phyloP scores from a whole-genome alignment of 805 yeast genomes.

The Ogataea nonfermentans region DNA sequence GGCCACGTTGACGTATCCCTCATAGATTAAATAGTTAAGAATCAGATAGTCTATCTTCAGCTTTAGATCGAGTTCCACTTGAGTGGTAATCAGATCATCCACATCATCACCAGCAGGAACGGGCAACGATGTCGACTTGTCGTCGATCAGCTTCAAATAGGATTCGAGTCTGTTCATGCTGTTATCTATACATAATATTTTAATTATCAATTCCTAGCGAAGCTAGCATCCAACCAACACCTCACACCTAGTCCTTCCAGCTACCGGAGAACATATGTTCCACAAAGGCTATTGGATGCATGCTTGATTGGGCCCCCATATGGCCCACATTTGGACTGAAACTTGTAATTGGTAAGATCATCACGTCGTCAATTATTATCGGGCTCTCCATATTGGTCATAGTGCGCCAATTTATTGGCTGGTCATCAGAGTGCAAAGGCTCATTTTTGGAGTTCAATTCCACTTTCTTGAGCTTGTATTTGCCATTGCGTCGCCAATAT shows the following conservation, averaged over 20 bases:
- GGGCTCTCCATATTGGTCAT: conserved; percentile 61
- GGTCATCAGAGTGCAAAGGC: conserved; percentile 25
- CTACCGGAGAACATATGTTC: conserved; percentile 63
- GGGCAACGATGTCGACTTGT: neutral
- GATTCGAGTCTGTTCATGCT: conserved; percentile 5
- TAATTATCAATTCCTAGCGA: neutral
- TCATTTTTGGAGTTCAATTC: conserved; percentile 24
- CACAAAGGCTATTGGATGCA: conserved; percentile 53
- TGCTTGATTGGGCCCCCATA: conserved; percentile 53
- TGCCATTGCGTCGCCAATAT: conserved; percentile 25
- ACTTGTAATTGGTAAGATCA: conserved; percentile 68
- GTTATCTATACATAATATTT: too few species aligned
- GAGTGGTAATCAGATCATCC: conserved; percentile 1
- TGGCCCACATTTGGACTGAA: conserved; percentile 69
- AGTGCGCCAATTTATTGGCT: conserved; percentile 54
- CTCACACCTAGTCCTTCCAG: conserved; percentile 45
- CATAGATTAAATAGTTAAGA: conserved; percentile 71
- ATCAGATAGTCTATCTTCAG: conserved; percentile 49
- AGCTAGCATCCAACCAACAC: neutral
- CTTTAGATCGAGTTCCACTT: conserved; percentile 15
- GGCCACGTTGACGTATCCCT: conserved; percentile 74
- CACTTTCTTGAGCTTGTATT: conserved; percentile 21
- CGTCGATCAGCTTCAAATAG: conserved; percentile 6
- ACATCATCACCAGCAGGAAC: conserved; percentile 1
- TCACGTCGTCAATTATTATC: conserved; percentile 59